These are phyloP conservation scores for Graphiopsis chlorocephala DNA, from an alignment of 2,329 filamentous ascomycete species.

Conservation along the genomic window DNA sequence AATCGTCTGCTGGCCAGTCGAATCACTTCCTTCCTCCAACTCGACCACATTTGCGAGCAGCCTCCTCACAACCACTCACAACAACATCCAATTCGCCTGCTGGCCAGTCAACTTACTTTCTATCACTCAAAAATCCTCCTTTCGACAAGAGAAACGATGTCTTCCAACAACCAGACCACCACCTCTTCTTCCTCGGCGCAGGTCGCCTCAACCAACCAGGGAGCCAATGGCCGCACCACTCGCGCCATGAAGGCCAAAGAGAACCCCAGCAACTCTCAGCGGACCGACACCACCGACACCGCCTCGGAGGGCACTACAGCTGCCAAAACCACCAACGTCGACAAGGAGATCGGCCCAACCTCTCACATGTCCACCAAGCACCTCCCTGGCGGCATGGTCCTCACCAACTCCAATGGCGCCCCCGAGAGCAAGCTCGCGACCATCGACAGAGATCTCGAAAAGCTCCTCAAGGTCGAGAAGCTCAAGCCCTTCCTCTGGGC, in stretches of 20 bases:
- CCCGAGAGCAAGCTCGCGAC: background rate
- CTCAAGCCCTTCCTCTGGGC: background rate
- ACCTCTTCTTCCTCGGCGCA: background rate
- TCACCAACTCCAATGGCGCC: background rate
- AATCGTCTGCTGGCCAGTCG: too few relatives aligned
- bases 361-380: constrained; percentile 15
- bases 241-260: background rate
- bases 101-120: background rate
- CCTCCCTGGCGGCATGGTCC: constrained; percentile 19
- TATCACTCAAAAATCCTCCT: background rate
- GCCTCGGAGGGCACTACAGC: background rate
- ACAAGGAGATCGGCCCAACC: background rate
- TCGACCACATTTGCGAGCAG: background rate
- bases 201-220: background rate
- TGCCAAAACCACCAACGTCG: background rate
- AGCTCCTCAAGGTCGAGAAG: background rate
- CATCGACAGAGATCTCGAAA: background rate
- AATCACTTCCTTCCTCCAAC: background rate
- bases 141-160: background rate
- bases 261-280: background rate
- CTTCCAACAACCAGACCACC: background rate
- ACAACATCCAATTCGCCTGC: background rate
- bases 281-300: background rate
- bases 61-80: background rate
- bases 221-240: background rate